Conservation (phyloP, 2,329 filamentous ascomycete genomes). For the Hypoxylon sp. region DNA sequence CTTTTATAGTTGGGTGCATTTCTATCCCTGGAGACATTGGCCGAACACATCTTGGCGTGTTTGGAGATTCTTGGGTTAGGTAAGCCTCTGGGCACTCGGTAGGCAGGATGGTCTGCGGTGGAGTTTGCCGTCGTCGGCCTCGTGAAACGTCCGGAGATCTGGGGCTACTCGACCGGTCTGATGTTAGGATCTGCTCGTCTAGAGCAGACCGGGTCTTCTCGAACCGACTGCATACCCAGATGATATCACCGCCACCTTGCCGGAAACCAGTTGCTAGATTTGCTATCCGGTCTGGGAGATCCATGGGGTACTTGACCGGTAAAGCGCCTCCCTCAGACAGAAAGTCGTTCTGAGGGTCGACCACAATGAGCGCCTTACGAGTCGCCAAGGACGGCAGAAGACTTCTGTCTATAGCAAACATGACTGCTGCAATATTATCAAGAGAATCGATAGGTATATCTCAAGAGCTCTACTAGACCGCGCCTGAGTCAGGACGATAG, state of each 20-base stretch:
- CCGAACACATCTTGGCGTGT: slow-evolving; percentile 61
- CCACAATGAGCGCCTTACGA: slow-evolving; percentile 80
- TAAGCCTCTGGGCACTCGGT: slow-evolving; percentile 55
- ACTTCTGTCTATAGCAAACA: slow-evolving; percentile 71
- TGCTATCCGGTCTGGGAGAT: slow-evolving; percentile 77
- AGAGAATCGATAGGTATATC: slow-evolving; percentile 18
- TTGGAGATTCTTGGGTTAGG: slow-evolving; percentile 56
- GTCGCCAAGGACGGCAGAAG: slow-evolving; percentile 70
- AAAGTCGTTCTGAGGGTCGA: slow-evolving; percentile 95
- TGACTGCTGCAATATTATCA: slow-evolving; percentile 49
- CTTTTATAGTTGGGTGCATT: slow-evolving; percentile 61
- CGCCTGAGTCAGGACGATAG: slow-evolving; percentile 20
- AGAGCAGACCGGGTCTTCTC: slow-evolving; percentile 71
- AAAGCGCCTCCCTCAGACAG: slow-evolving; percentile 77
- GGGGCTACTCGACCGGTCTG: slow-evolving; percentile 51
- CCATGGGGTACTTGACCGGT: slow-evolving; percentile 72
- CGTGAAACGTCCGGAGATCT: slow-evolving; percentile 40
- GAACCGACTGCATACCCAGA: slow-evolving; percentile 88
- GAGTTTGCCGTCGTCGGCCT: slow-evolving; percentile 46
- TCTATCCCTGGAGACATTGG: slow-evolving; percentile 62
- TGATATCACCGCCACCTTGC: slow-evolving; percentile 75
- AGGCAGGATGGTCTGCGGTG: slow-evolving; percentile 50
- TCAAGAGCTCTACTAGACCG: slow-evolving; percentile 27
- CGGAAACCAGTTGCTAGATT: slow-evolving; percentile 81
- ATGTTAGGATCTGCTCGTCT: slow-evolving; percentile 65